These are phyloP conservation scores for Ammopiptanthus mongolicus DNA, from an alignment of 306 rosid species.

Conservation along the genomic window DNA sequence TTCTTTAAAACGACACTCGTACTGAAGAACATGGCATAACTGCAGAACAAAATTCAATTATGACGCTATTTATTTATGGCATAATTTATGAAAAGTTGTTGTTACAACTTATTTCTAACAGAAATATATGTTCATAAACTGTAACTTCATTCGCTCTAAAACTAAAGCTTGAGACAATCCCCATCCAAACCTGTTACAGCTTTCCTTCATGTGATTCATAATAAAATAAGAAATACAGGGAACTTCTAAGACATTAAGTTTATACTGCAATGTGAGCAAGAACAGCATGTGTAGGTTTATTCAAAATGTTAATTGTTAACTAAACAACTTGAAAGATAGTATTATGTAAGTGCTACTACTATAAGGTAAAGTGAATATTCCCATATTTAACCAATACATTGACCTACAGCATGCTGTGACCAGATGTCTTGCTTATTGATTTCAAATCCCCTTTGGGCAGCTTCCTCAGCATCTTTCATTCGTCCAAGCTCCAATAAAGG, in stretches of 20 bases:
- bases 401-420: conserved; percentile 88
- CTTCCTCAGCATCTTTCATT: conserved; percentile 77
- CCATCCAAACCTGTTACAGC: not conserved
- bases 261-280: not conserved
- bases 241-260: not conserved
- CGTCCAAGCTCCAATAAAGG: conserved; percentile 75
- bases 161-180: conserved; percentile 6
- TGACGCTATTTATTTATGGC: not conserved
- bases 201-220: not conserved
- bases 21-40: conserved; percentile 90
- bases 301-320: conserved; percentile 1
- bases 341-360: not conserved
- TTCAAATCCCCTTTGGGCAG: conserved; percentile 66
- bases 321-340: not conserved
- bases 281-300: not conserved
- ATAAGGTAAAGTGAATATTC: conserved; percentile 4
- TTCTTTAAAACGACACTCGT: conserved; percentile 65
- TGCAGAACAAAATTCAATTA: conserved; percentile 37
- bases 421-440: conserved; percentile 67
- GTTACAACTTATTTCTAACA: not conserved
- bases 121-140: not conserved
- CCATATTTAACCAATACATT: not conserved
- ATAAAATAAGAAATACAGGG: not conserved
- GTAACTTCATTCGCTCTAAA: not conserved
- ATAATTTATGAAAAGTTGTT: not conserved